Conservation (phyloP, 192 early-diverging fungal species). For the Backusella liffmaniae region DNA sequence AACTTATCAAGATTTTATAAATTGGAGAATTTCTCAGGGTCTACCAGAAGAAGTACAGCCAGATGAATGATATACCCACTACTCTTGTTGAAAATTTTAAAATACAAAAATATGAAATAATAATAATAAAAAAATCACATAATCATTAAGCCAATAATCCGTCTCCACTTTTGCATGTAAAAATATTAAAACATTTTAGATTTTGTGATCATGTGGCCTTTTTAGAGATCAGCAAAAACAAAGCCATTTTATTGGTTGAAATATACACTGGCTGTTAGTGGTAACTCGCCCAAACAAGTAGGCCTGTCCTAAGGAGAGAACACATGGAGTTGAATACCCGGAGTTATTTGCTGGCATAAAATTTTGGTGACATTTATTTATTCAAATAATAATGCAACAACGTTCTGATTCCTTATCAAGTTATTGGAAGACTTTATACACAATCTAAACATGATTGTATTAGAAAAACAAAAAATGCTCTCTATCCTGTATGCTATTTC, state of each 20-base stretch:
- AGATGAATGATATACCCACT: background rate
- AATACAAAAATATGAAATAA: background rate
- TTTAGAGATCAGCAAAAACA: background rate
- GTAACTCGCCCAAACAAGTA: background rate
- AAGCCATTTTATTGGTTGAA: background rate
- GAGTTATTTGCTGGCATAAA: background rate
- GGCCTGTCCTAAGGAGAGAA: background rate
- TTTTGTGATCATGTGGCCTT: background rate
- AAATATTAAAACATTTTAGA: background rate
- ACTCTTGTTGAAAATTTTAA: background rate
- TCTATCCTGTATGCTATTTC: background rate
- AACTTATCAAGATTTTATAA: constrained; percentile 25
- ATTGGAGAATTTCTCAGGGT: constrained; percentile 20
- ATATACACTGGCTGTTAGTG: background rate
- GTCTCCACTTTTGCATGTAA: constrained; percentile 4
- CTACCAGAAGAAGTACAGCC: constrained; percentile 15
- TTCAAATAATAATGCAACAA: background rate
- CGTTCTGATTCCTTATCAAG: background rate
- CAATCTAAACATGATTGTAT: background rate
- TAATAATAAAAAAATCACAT: background rate
- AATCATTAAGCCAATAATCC: background rate
- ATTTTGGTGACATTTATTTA: constrained; percentile 3
- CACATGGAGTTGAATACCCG: background rate
- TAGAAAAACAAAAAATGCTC: background rate
- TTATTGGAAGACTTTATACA: background rate